Base-by-base conservation (phyloP, 345 rosid genomes). In the Gossypium longicalyx region DNA sequence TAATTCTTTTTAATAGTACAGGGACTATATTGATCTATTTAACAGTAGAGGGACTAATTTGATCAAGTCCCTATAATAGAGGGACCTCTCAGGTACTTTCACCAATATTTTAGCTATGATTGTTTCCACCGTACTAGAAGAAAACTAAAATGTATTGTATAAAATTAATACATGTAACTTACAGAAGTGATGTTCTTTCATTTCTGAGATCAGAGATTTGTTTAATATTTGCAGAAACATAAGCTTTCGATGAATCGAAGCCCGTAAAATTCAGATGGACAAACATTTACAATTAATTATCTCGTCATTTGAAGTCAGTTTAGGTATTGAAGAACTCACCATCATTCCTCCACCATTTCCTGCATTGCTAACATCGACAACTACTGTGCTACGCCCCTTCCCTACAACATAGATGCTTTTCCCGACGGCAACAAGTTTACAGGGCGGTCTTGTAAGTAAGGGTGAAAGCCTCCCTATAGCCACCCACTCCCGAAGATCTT, bases 271-370 rank as follows among this genome's bases (percentile, higher is more conserved):
- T 88, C 83, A 90, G 29, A 91, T 70, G 13, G 94, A 80, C 59
- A 89, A 52, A 82, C 87, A 80, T 82, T 82, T 91, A 77, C 91
- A 87, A 67, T 84, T 77, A n/a, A 85, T 76, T 27, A 90, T 74
- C 66, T 84, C 84, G 74, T 71, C 87, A 34, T 78, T 84, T 59
- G 83, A 77, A 71, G 78, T 77, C 53, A 81, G 51, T 80, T 85
- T 83, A 64, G 90, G 85, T 77, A 91, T 81, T 22, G 97, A 88
- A 74, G 94, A 84, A 78, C 91, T 85, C 62, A 86, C 84, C 90
- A 93, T 81, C 7, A 89, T 77, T 70, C 94, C 85, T 71, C 81
- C 89, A 77, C 80, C 72, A 67, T 84, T 89, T 63, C 80, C 82
- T 56, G 70, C 73, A 77, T 81, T 76, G 74, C 82, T 90, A 34